These are phyloP conservation scores for Cyberlindnera bimundalis DNA, from an alignment of 805 yeast genomes.

Conservation along the genomic window DNA sequence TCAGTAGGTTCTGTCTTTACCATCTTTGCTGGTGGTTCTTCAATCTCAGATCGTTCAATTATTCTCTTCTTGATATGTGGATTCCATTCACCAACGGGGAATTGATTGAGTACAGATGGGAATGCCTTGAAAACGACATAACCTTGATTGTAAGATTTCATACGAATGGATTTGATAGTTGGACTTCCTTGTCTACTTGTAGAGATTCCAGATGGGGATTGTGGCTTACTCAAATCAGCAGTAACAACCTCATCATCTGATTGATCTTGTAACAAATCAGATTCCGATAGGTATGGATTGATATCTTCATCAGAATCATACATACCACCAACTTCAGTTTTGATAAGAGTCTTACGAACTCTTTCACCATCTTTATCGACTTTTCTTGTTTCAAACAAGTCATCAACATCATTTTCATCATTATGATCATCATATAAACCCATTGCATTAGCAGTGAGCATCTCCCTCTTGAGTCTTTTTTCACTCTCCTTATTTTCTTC, in stretches of 20 bases:
- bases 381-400: conserved; percentile 67
- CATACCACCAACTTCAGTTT: conserved; percentile 76
- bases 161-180: conserved; percentile 32
- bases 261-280: conserved; percentile 49
- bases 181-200: conserved; percentile 17
- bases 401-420: conserved; percentile 62
- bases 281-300: conserved; percentile 77
- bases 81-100: conserved; percentile 85
- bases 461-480: conserved; percentile 75
- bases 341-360: conserved; percentile 75
- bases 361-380: conserved; percentile 90
- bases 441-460: conserved; percentile 77
- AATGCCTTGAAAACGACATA: conserved; percentile 64
- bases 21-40: conserved; percentile 36
- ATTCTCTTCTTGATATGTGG: conserved; percentile 46
- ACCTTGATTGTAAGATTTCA: conserved; percentile 48
- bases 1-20: conserved; percentile 32
- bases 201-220: conserved; percentile 21
- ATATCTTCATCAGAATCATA: conserved; percentile 82
- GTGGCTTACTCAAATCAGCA: conserved; percentile 31
- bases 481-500: conserved; percentile 92
- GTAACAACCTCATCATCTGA: conserved; percentile 41
- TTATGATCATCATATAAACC: conserved; percentile 55
- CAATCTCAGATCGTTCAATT: conserved; percentile 27
- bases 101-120: conserved; percentile 52